Evolutionary conservation across 2,329 filamentous ascomycete species (phyloP), one percentile per base, ranked within the genome.

Genomic region (Beauveria brongniartii): DNA sequence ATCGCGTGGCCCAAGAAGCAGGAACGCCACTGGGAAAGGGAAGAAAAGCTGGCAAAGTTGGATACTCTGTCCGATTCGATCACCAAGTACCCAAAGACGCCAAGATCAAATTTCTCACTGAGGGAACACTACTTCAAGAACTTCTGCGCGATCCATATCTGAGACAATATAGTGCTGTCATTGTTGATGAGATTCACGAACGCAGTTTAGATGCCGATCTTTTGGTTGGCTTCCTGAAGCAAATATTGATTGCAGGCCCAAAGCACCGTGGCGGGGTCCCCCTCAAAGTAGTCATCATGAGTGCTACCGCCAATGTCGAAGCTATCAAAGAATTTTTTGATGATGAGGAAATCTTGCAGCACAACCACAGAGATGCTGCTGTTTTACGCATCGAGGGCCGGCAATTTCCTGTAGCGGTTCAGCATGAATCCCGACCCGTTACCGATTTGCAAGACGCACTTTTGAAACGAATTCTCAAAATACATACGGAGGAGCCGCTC

Each of bases 101-200:
- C 4, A 87, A 83, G 68, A 88, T 99, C 75, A 97, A 97, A 70
- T 99, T 92, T 68, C 77, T 99, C 64, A 99, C 94, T 0, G 95
- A 99, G 73, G 94, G 94, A 68, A 97, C 96, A 87, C 79, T 99
- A 56, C 80, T 99, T 16, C 92, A 97, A 72, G 95, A 99, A 73
- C 88, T 99, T 73, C 74, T 99, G 63, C 83, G 88, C 58, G 94
- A 99, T 72, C 90, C 91, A 1, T 81, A 87, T 68, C 80, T 99
- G 69, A 84, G 82, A 37, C 86, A 90, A 70, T 99, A 99, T 71
- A 96, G 91, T 68, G 92, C 89, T 3, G 82, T 99, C 0, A 82
- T 99, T 20, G 91, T 99, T 8, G 94, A 99, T 74, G 94, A 99
- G 73, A 94, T 99, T 14, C 94, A 99, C 76, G 94, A 99, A 76